Evolutionary conservation across 78 protist species (phyloP).

Genomic region (Creolimax fragrantissima): DNA sequence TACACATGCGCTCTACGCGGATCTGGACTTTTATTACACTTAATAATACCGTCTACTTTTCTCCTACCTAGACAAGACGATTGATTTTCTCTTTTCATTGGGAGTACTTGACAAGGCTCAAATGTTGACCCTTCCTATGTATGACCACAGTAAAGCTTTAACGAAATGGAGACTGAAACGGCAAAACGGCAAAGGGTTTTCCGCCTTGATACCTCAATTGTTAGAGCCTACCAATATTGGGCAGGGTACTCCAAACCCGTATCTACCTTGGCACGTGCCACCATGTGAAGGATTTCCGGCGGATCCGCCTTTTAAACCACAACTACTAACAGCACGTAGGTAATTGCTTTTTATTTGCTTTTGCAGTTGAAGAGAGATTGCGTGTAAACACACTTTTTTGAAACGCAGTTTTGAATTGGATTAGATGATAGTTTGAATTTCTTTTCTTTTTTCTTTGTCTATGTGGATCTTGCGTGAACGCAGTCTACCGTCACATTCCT

Average conservation of each 20-base stretch:
- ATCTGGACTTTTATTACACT: no score
- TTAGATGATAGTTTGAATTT: neutral
- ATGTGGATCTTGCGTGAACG: no score
- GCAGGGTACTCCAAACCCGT: neutral
- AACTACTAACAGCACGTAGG: neutral
- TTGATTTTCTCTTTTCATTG: neutral
- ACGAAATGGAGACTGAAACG: no score
- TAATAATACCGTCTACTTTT: no score
- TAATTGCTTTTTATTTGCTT: neutral
- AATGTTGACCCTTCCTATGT: neutral
- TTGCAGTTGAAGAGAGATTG: no score
- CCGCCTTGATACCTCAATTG: neutral
- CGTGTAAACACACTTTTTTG: no score
- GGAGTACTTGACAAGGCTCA: neutral
- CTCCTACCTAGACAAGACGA: neutral
- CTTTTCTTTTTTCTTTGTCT: neutral
- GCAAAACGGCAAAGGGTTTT: neutral
- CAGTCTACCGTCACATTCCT: neutral
- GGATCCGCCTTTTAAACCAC: neutral
- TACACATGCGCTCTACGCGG: no score
- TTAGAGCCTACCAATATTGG: neutral
- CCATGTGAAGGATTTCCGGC: neutral
- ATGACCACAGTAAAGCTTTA: neutral
- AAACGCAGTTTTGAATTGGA: no score
- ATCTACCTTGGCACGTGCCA: neutral